Conservation (phyloP, 2,329 filamentous ascomycete species). For the Monascus ruber region DNA sequence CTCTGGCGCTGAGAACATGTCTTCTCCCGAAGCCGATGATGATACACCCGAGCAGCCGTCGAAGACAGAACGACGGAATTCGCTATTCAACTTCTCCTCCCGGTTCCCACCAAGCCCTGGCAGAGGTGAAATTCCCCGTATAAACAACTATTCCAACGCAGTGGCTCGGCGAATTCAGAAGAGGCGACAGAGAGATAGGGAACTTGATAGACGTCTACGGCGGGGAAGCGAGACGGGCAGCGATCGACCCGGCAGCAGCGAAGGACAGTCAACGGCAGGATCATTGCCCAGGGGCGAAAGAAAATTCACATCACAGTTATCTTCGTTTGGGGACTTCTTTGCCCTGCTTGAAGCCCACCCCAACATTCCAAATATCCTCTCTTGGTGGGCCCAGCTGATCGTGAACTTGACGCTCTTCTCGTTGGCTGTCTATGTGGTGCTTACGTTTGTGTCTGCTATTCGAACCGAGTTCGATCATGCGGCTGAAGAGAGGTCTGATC, state of each 20-base stretch:
- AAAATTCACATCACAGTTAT: conserved; percentile 18
- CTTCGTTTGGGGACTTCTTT: conserved; percentile 43
- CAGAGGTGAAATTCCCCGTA: conserved; percentile 51
- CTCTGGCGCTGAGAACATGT: conserved; percentile 35
- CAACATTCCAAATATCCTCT: conserved; percentile 53
- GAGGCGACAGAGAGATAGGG: conserved; percentile 36
- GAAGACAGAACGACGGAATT: conserved; percentile 27
- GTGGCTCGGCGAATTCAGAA: conserved; percentile 38
- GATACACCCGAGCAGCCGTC: conserved; percentile 34
- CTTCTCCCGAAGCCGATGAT: conserved; percentile 35
- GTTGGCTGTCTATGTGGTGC: conserved; percentile 52
- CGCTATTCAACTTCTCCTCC: conserved; percentile 30
- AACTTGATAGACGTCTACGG: conserved; percentile 32
- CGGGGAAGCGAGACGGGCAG: conserved; percentile 33
- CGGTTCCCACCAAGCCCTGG: conserved; percentile 43
- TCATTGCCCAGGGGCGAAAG: conserved; percentile 2
- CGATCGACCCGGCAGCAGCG: conserved; percentile 27
- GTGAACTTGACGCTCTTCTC: conserved; percentile 40
- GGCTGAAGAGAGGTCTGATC: conserved; percentile 54
- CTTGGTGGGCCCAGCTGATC: conserved; percentile 53
- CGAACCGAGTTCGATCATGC: conserved; percentile 64
- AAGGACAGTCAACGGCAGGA: conserved; percentile 18
- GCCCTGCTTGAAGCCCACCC: conserved; percentile 54
- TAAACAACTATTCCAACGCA: conserved; percentile 36
- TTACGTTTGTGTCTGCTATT: conserved; percentile 57